phyloP scores from a whole-genome alignment of 2,329 filamentous ascomycete species.

The Aspergillus pseudoglaucus region DNA sequence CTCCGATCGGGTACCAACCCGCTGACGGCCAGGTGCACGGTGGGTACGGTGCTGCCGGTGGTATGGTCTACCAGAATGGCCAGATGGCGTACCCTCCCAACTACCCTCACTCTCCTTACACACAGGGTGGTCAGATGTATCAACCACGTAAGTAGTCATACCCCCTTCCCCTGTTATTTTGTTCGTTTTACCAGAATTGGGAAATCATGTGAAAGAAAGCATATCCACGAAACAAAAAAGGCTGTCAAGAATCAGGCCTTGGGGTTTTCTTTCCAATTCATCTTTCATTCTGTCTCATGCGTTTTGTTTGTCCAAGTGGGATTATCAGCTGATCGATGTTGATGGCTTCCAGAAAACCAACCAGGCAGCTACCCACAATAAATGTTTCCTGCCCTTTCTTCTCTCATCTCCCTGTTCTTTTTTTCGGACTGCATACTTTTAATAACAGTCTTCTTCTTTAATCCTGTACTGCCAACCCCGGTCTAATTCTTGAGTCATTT shows the following conservation, averaged over 20 bases:
- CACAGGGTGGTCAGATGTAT: conserved; percentile 45
- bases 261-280: background rate
- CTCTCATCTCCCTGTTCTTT: conserved; percentile 8
- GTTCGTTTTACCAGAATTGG: background rate
- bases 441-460: conserved; percentile 31
- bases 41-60: conserved; percentile 57
- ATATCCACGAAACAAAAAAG: background rate
- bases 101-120: conserved; percentile 47
- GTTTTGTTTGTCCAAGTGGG: background rate
- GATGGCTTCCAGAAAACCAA: conserved; percentile 29
- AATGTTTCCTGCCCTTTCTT: conserved; percentile 15
- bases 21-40: conserved; percentile 48
- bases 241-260: background rate
- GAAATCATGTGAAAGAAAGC: background rate
- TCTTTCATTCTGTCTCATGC: background rate
- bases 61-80: conserved; percentile 44
- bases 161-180: conserved; percentile 12
- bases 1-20: conserved; percentile 67
- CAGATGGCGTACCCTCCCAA: conserved; percentile 43
- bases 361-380: conserved; percentile 33
- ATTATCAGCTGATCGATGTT: conserved; percentile 24
- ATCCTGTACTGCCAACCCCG: conserved; percentile 25
- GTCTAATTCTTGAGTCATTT: conserved; percentile 26
- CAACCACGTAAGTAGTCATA: conserved; percentile 43
- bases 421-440: conserved; percentile 20